phyloP scores from a whole-genome alignment of 2,329 filamentous ascomycete genomes.

The Cytospora schulzeri region DNA sequence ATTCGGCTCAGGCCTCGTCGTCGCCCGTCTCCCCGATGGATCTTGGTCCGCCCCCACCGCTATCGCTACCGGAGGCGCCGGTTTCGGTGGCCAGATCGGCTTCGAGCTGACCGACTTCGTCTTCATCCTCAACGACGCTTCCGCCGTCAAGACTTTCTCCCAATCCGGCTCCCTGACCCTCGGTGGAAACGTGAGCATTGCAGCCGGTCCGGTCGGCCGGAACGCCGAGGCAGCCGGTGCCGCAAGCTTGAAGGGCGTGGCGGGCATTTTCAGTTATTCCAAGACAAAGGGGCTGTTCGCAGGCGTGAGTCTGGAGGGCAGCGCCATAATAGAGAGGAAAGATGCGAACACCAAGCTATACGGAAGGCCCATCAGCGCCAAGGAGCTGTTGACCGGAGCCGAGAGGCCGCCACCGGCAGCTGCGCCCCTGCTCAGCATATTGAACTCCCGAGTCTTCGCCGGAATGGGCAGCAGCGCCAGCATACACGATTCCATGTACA shows the following conservation, averaged over 20 bases:
- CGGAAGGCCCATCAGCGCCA: slow-evolving; percentile 76
- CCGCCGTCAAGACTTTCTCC: slow-evolving; percentile 89
- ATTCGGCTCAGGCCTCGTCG: slow-evolving; percentile 80
- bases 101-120: slow-evolving; percentile 93
- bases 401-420: slow-evolving; percentile 80
- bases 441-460: slow-evolving; percentile 83
- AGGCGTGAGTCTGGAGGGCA: slow-evolving; percentile 91
- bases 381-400: slow-evolving; percentile 77
- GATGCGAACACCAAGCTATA: slow-evolving; percentile 98
- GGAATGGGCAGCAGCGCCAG: slow-evolving; percentile 54
- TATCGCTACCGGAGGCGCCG: slow-evolving; percentile 78
- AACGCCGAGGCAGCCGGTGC: slow-evolving; percentile 96
- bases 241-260: slow-evolving; percentile 84
- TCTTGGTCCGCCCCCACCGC: slow-evolving; percentile 81
- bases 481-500: slow-evolving; percentile 76
- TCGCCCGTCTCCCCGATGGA: slow-evolving; percentile 76
- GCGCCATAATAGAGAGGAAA: slow-evolving; percentile 87
- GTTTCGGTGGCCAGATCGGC: slow-evolving; percentile 83
- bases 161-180: slow-evolving; percentile 90
- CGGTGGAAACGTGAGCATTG: slow-evolving; percentile 94
- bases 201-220: slow-evolving; percentile 88
- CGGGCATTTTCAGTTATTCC: slow-evolving; percentile 93
- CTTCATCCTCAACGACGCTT: slow-evolving; percentile 93
- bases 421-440: slow-evolving; percentile 78
- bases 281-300: slow-evolving; percentile 98